Evolutionary conservation across 805 yeast species (phyloP).

Genomic region (Teunomyces pallodes): DNA sequence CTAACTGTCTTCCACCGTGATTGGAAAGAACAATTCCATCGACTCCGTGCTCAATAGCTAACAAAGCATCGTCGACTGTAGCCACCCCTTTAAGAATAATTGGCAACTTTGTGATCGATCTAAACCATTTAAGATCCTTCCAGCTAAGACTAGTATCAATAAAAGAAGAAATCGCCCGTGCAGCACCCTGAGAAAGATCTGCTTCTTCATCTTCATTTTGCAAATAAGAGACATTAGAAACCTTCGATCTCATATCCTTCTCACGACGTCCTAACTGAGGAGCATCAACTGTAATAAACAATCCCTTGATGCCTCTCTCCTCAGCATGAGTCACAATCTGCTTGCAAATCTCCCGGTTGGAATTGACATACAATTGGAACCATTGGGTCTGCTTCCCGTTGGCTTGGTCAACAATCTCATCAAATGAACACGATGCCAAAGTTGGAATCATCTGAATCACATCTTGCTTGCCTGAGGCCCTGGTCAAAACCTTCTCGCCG

Average conservation of each 20-base stretch:
- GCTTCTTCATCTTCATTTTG: slow-evolving; percentile 31
- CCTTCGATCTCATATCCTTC: slow-evolving; percentile 42
- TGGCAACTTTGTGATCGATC: slow-evolving; percentile 37
- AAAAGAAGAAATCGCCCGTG: slow-evolving; percentile 38
- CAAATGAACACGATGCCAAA: slow-evolving; percentile 81
- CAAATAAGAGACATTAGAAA: slow-evolving; percentile 22
- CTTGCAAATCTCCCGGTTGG: slow-evolving; percentile 30
- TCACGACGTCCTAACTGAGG: slow-evolving; percentile 55
- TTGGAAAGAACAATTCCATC: slow-evolving; percentile 67
- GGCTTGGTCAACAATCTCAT: slow-evolving; percentile 76
- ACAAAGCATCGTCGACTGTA: slow-evolving; percentile 60
- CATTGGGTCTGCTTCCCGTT: slow-evolving; percentile 47
- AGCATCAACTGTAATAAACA: slow-evolving; percentile 56
- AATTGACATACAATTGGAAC: slow-evolving; percentile 49
- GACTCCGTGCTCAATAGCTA: slow-evolving; percentile 57
- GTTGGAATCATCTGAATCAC: slow-evolving; percentile 91
- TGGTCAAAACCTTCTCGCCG: slow-evolving; percentile 84
- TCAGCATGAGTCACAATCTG: slow-evolving; percentile 38
- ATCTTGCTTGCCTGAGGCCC: slow-evolving; percentile 70
- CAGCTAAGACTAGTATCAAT: slow-evolving; percentile 40
- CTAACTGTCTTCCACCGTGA: slow-evolving; percentile 75
- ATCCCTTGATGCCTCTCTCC: slow-evolving; percentile 40
- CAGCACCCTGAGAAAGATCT: slow-evolving; percentile 23
- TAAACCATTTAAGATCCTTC: slow-evolving; percentile 41
- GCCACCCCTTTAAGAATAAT: slow-evolving; percentile 62